Conservation (phyloP, 495 filamentous ascomycete species). For the Hypoxylon cercidicola region DNA sequence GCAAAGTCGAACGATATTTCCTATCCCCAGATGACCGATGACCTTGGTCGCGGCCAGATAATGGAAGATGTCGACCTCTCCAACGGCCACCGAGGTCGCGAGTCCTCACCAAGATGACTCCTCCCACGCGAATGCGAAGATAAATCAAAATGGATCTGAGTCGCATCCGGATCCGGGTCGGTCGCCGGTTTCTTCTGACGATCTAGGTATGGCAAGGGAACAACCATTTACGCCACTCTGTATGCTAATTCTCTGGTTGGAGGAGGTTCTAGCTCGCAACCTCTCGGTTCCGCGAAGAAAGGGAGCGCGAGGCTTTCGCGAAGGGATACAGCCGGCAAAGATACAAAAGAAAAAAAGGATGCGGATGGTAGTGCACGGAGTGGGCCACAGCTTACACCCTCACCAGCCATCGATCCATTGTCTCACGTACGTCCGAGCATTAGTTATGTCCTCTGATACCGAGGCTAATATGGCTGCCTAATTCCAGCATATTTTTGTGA, state of each 20-base stretch:
- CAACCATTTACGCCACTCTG: slow-evolving; percentile 7
- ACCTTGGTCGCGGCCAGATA: slow-evolving; percentile 24
- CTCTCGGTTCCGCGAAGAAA: slow-evolving; percentile 33
- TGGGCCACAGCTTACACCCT: slow-evolving; percentile 27
- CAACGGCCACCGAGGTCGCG: slow-evolving; percentile 38
- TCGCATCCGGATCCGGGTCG: slow-evolving; percentile 29
- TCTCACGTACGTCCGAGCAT: slow-evolving; percentile 53
- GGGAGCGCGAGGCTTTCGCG: slow-evolving; percentile 38
- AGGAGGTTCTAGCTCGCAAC: slow-evolving; percentile 39
- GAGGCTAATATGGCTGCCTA: slow-evolving; percentile 14
- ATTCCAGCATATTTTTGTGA: slow-evolving; percentile 75
- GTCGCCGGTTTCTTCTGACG: slow-evolving; percentile 40
- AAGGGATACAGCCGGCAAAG: slow-evolving; percentile 36
- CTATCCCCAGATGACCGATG: slow-evolving; percentile 6
- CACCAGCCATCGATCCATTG: slow-evolving; percentile 57
- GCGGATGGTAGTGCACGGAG: slow-evolving; percentile 24
- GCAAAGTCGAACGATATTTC: neutral
- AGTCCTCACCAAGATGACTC: slow-evolving; percentile 37
- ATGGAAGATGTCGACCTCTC: slow-evolving; percentile 46
- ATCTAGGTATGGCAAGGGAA: slow-evolving; percentile 26
- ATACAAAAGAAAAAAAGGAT: slow-evolving; percentile 42
- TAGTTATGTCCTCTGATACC: slow-evolving; percentile 5
- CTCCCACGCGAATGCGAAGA: slow-evolving; percentile 16
- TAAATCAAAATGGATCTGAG: slow-evolving; percentile 22
- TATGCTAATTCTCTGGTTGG: slow-evolving; percentile 19